These are phyloP conservation scores for Erucastrum elatum DNA, from an alignment of 345 rosid species.

Conservation along the genomic window DNA sequence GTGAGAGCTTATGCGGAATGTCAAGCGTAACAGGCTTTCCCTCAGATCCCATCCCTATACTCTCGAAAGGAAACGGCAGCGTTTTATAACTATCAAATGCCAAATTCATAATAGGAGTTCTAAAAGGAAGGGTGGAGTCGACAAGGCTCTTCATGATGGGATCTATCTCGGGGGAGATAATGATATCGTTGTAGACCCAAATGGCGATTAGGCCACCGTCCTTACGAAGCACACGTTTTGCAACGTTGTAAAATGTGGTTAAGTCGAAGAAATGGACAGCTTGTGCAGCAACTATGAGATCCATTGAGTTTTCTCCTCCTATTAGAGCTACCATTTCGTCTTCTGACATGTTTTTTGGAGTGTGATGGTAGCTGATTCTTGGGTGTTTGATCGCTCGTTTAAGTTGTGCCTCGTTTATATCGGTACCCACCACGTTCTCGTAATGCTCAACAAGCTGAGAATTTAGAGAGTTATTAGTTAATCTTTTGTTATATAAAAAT, in stretches of 20 bases:
- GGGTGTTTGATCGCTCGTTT: constrained; percentile 2
- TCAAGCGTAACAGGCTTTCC: background rate
- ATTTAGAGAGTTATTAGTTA: background rate
- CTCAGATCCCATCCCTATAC: constrained; percentile 1
- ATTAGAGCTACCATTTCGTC: constrained; percentile 31
- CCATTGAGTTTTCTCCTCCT: background rate
- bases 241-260: constrained; percentile 52
- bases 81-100: background rate
- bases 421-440: background rate
- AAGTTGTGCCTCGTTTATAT: constrained; percentile 4
- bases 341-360: constrained; percentile 32
- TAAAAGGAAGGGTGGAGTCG: constrained; percentile 42
- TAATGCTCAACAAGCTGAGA: constrained; percentile 6
- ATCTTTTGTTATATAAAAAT: background rate
- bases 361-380: constrained; percentile 37
- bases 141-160: constrained; percentile 45
- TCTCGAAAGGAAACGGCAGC: constrained; percentile 1
- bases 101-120: constrained; percentile 4
- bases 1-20: constrained; percentile 2
- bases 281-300: constrained; percentile 12
- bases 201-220: constrained; percentile 60
- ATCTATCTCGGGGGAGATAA: constrained; percentile 51
- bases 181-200: constrained; percentile 55
- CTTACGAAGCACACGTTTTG: constrained; percentile 50
- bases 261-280: background rate